phyloP scores from a whole-genome alignment of 495 filamentous ascomycete genomes.

The Tuber indicum region DNA sequence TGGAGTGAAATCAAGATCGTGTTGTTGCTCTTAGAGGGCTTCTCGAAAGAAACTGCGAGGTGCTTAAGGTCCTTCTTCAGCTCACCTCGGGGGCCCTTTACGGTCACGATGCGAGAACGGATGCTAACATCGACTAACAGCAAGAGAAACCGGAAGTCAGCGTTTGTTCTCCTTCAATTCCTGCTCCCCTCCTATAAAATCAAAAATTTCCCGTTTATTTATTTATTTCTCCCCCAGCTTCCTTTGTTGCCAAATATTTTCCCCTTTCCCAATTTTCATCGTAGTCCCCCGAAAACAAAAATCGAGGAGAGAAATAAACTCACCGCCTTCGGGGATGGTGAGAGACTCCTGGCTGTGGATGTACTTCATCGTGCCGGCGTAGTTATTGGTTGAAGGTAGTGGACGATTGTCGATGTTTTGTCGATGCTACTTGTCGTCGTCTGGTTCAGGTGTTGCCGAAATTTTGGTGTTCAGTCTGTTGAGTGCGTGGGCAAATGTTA shows the following conservation, averaged over 20 bases:
- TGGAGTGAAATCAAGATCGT: conserved; percentile 92
- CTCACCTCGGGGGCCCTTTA: conserved; percentile 93
- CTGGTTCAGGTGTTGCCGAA: background rate
- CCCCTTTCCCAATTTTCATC: conserved; percentile 1
- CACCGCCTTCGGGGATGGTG: conserved; percentile 92
- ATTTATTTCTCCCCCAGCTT: conserved; percentile 11
- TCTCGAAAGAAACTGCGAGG: conserved; percentile 88
- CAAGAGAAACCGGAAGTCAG: conserved; percentile 46
- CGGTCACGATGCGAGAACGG: conserved; percentile 89
- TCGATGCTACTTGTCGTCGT: background rate
- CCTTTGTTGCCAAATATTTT: conserved; percentile 1
- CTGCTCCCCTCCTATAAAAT: conserved; percentile 11
- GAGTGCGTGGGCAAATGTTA: background rate
- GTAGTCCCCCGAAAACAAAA: conserved; percentile 2
- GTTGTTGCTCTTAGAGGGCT: conserved; percentile 58
- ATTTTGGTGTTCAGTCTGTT: background rate
- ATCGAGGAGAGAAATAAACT: conserved; percentile 47
- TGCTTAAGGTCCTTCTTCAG: conserved; percentile 93
- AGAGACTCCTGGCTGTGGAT: conserved; percentile 95
- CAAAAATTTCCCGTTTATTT: conserved; percentile 27
- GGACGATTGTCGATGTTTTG: background rate
- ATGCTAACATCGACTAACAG: conserved; percentile 83
- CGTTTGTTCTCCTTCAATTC: conserved; percentile 31
- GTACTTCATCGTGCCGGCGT: conserved; percentile 79
- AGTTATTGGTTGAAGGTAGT: background rate